Percentiles rank a stretch among this genome's conserved stretches.
Conservation (phyloP, 2,329 filamentous ascomycete genomes). For the Annulohypoxylon truncatum region DNA sequence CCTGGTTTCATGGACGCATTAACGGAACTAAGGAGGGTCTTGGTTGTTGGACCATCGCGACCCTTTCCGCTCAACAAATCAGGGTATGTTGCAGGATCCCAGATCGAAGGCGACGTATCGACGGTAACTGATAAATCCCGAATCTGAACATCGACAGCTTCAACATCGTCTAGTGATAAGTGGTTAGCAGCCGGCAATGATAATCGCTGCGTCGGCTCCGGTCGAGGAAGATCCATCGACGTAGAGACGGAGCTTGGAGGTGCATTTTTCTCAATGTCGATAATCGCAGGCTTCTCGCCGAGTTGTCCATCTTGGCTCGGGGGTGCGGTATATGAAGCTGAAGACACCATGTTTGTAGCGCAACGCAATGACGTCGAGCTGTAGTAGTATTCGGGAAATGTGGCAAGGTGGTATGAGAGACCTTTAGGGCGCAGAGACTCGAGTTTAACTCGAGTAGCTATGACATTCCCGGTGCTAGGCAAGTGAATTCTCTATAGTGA, state of each 20-base stretch:
- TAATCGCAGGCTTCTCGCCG: constrained; percentile 3
- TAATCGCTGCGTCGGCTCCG: constrained; percentile 20
- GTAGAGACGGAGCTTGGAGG: constrained; percentile 36
- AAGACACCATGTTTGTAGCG: constrained; percentile 17
- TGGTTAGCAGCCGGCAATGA: constrained; percentile 32
- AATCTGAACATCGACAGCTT: constrained; percentile 60
- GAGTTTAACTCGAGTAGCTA: constrained; percentile 9
- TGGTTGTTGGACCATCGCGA: constrained; percentile 51
- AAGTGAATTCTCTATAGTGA: not conserved
- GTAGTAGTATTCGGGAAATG: not conserved
- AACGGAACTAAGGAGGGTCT: constrained; percentile 71
- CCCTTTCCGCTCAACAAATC: constrained; percentile 53
- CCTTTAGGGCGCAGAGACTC: constrained; percentile 14
- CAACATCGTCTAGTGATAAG: constrained; percentile 53
- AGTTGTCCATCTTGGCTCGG: constrained; percentile 11
- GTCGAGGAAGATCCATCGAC: constrained; percentile 31
- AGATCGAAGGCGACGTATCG: constrained; percentile 66
- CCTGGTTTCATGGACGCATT: constrained; percentile 73
- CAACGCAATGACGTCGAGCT: not conserved
- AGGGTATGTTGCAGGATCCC: constrained; percentile 61
- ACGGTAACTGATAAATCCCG: constrained; percentile 64
- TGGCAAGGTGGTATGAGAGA: not conserved
- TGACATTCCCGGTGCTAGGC: constrained; percentile 16
- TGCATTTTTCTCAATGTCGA: constrained; percentile 31
- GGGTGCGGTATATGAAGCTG: constrained; percentile 2